Evolutionary conservation across 176 grass and related monocot species (phyloP).

Genomic region (Phoenix roebelenii): DNA sequence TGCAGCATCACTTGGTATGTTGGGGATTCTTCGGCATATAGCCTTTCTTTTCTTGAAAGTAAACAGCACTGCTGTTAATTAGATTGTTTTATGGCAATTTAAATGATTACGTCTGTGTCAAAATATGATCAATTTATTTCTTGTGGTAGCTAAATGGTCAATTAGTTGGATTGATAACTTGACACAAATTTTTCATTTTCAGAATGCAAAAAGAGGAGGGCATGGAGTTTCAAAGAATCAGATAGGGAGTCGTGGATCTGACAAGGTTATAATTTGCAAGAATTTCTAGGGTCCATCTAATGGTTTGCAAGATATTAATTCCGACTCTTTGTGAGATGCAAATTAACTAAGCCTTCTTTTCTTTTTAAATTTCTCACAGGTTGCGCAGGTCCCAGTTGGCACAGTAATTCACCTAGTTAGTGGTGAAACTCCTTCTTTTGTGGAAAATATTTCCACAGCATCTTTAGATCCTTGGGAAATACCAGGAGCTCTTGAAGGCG

Average conservation of each 20-base stretch:
- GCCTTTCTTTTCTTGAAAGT: no score
- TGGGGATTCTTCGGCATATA: no score
- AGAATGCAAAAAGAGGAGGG: slow-evolving; percentile 60
- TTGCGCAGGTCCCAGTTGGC: slow-evolving; percentile 65
- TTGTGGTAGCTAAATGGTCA: no score
- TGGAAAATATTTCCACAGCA: slow-evolving; percentile 32
- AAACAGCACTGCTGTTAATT: no score
- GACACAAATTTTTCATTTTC: slow-evolving; percentile 17
- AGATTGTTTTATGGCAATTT: no score
- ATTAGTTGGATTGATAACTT: background rate
- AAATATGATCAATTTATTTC: no score
- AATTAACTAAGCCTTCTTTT: slow-evolving; percentile 5
- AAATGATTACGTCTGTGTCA: no score
- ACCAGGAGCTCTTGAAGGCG: slow-evolving; percentile 23
- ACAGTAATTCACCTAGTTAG: slow-evolving; percentile 85
- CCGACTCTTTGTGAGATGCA: background rate
- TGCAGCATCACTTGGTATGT: slow-evolving; percentile 70
- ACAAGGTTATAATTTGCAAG: slow-evolving; percentile 34
- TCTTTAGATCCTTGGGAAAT: slow-evolving; percentile 69
- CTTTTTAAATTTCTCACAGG: slow-evolving; percentile 26
- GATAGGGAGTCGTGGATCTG: slow-evolving; percentile 50
- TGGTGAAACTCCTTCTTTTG: slow-evolving; percentile 43
- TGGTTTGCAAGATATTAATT: background rate
- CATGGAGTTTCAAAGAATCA: slow-evolving; percentile 68
- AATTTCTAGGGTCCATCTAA: slow-evolving; percentile 4